phyloP scores from a whole-genome alignment of 345 rosid genomes.

The Firmiana major region DNA sequence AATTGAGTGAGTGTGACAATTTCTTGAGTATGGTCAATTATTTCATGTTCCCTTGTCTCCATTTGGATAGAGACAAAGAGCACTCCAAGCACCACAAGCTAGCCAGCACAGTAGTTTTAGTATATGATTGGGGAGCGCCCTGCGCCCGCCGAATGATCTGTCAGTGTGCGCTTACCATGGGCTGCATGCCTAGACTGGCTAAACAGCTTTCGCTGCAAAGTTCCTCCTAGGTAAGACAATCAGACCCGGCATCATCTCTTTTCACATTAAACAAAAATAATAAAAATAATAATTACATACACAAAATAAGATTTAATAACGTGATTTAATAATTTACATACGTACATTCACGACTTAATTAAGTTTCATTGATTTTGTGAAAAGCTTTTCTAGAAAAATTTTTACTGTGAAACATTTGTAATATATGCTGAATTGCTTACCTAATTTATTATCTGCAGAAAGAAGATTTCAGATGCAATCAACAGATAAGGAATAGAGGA shows the following conservation, averaged over 20 bases:
- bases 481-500: neutral
- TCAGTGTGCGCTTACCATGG: constrained; percentile 3
- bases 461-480: neutral
- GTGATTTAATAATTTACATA: no score
- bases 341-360: no score
- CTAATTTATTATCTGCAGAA: no score
- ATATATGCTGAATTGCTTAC: no score
- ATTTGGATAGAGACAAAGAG: neutral
- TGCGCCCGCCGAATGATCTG: neutral
- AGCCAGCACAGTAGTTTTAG: neutral
- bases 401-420: no score
- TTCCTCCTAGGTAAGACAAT: neutral
- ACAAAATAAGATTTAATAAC: no score
- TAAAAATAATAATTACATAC: no score
- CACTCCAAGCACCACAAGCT: neutral
- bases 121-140: neutral
- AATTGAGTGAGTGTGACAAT: neutral
- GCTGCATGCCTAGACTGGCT: neutral
- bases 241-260: neutral
- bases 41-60: neutral
- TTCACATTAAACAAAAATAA: no score
- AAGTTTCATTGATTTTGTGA: no score
- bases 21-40: neutral
- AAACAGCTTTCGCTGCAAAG: neutral
- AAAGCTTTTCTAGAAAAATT: no score